These are phyloP conservation scores for Apiospora saccharicola DNA, from an alignment of 2,329 filamentous ascomycete species.

Conservation along the genomic window DNA sequence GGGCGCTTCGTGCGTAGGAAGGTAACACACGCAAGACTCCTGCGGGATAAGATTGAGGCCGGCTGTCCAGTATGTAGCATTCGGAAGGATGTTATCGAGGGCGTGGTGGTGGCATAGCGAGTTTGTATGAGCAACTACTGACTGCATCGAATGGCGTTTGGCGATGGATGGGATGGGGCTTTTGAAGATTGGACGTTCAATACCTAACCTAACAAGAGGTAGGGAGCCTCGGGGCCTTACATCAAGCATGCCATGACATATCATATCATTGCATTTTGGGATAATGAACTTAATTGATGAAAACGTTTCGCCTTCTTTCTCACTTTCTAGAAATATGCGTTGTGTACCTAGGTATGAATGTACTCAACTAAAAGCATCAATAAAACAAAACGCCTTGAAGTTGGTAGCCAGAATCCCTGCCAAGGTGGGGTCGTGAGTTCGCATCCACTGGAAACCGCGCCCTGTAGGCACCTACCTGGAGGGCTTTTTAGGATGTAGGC, in stretches of 20 bases:
- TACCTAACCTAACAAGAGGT: conserved; percentile 4
- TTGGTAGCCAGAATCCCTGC: not conserved
- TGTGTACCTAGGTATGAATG: not conserved
- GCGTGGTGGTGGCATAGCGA: not conserved
- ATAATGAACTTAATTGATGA: not conserved
- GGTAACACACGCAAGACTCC: conserved; percentile 82
- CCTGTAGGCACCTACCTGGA: not conserved
- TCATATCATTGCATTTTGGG: conserved; percentile 4
- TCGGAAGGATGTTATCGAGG: conserved; percentile 39
- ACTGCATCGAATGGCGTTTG: conserved; percentile 21
- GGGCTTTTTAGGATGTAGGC: not conserved
- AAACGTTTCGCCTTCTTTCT: not conserved
- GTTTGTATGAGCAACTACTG: not conserved
- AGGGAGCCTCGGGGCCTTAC: not conserved
- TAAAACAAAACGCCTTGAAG: not conserved
- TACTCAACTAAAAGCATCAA: too few species aligned
- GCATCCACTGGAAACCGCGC: conserved; percentile 3
- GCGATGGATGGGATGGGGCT: conserved; percentile 1
- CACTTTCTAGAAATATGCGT: not conserved
- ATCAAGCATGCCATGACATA: conserved; percentile 16
- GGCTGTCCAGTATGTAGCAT: conserved; percentile 68
- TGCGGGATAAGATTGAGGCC: conserved; percentile 72
- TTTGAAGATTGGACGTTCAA: not conserved
- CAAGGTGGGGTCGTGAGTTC: not conserved
- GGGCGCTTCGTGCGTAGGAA: conserved; percentile 81